Conservation (phyloP, 2,329 filamentous ascomycete species). For the Aspergillus proliferans region DNA sequence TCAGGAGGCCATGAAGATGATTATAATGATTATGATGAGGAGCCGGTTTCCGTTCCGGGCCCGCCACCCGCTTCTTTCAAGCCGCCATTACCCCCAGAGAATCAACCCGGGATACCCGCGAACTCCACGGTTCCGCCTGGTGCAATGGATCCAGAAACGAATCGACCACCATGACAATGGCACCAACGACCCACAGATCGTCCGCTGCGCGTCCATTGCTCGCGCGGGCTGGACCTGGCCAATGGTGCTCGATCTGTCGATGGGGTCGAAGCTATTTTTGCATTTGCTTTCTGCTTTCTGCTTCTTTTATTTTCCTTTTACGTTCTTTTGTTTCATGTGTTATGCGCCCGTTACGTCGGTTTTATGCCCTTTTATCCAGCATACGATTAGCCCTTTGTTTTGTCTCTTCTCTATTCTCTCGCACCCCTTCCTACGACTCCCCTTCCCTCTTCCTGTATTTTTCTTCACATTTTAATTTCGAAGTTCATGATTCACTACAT, state of each 20-base stretch:
- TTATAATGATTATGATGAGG: slow-evolving; percentile 47
- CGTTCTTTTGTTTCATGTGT: neutral
- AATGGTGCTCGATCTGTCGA: neutral
- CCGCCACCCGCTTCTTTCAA: slow-evolving; percentile 53
- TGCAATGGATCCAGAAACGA: slow-evolving; percentile 23
- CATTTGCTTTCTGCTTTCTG: neutral
- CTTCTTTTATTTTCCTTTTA: neutral
- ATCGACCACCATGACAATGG: slow-evolving; percentile 25
- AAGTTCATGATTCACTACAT: slow-evolving; percentile 2
- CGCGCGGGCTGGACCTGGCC: neutral
- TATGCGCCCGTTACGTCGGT: too few relatives aligned
- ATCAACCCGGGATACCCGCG: slow-evolving; percentile 32
- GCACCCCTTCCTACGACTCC: slow-evolving; percentile 3
- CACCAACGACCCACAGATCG: neutral
- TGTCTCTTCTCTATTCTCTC: neutral
- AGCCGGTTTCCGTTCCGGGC: slow-evolving; percentile 35
- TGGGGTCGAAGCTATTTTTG: neutral
- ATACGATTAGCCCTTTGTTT: neutral
- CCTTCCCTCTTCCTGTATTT: slow-evolving; percentile 3
- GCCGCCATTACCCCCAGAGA: slow-evolving; percentile 60
- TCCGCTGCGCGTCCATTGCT: neutral
- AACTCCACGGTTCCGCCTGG: slow-evolving; percentile 16
- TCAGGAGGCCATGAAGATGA: slow-evolving; percentile 44
- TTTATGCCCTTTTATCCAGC: neutral
- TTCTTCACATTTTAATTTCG: neutral